phyloP scores from a whole-genome alignment of 75 land plant genomes.

The Cunninghamia lanceolata region DNA sequence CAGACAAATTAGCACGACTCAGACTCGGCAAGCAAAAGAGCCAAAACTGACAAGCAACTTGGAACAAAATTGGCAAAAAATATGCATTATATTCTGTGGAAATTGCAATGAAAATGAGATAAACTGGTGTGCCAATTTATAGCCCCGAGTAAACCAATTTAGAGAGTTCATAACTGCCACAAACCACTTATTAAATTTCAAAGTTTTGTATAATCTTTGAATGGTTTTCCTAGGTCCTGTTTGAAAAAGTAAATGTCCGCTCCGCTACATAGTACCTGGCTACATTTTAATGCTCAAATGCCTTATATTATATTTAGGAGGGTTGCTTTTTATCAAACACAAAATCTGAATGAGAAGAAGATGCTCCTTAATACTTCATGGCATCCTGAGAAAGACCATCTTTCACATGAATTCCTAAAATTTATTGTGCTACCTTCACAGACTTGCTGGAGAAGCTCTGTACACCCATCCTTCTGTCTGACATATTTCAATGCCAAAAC shows the following conservation, averaged over 20 bases:
- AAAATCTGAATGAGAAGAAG: neutral
- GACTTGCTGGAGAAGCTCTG: neutral
- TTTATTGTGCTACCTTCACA: neutral
- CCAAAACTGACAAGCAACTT: neutral
- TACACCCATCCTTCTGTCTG: neutral
- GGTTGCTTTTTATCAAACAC: neutral
- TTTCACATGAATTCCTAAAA: neutral
- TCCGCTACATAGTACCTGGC: neutral
- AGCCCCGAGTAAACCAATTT: neutral
- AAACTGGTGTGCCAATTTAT: neutral
- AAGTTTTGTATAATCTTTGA: neutral
- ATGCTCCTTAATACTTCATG: neutral
- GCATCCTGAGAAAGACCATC: neutral
- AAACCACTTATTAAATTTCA: neutral
- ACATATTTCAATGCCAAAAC: neutral
- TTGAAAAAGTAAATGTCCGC: neutral
- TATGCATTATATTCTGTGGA: neutral
- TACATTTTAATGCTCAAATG: neutral
- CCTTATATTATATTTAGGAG: neutral
- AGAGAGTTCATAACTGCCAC: neutral
- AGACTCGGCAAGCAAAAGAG: neutral
- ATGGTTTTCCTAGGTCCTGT: neutral
- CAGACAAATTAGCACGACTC: neutral
- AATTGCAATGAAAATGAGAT: neutral
- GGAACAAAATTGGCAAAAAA: neutral